Evolutionary conservation across 2,329 filamentous ascomycete species (phyloP).

Genomic region (Leptodontidium sp.): DNA sequence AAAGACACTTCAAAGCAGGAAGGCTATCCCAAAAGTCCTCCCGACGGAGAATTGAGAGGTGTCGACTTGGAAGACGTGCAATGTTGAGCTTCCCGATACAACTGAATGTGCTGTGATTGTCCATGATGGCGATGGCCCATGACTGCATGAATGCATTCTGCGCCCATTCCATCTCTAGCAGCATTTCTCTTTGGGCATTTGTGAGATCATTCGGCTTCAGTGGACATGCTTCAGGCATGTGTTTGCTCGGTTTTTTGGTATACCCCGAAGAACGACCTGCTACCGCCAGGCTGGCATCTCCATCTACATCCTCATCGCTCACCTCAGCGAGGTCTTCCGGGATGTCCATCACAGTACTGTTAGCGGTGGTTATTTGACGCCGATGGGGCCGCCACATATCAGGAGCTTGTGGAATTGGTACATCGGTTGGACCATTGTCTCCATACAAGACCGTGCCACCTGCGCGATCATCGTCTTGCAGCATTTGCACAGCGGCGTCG

Average conservation of each 20-base stretch:
- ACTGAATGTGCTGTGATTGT: slow-evolving; percentile 62
- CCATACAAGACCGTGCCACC: slow-evolving; percentile 16
- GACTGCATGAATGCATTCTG: slow-evolving; percentile 73
- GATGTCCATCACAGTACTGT: not conserved
- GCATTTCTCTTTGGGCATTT: slow-evolving; percentile 71
- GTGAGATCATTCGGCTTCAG: slow-evolving; percentile 62
- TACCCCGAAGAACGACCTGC: not conserved
- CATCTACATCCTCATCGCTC: slow-evolving; percentile 15
- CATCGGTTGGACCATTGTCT: not conserved
- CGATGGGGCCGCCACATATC: slow-evolving; percentile 6
- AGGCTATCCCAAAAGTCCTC: slow-evolving; percentile 69
- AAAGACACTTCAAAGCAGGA: slow-evolving; percentile 61
- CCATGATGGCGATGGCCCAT: slow-evolving; percentile 70
- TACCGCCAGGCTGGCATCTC: not conserved
- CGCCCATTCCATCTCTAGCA: slow-evolving; percentile 73
- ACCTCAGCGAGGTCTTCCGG: not conserved
- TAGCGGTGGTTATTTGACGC: not conserved
- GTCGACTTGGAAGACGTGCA: slow-evolving; percentile 68
- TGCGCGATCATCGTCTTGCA: slow-evolving; percentile 33
- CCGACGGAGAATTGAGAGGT: slow-evolving; percentile 63
- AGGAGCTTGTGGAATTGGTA: not conserved
- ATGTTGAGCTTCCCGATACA: slow-evolving; percentile 67
- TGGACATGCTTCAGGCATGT: slow-evolving; percentile 31
- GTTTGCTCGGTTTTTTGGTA: slow-evolving; percentile 10
- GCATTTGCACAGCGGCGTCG: slow-evolving; percentile 32